phyloP scores from a whole-genome alignment of 202 grass and related monocot genomes.

The Tripidium arundinaceum region DNA sequence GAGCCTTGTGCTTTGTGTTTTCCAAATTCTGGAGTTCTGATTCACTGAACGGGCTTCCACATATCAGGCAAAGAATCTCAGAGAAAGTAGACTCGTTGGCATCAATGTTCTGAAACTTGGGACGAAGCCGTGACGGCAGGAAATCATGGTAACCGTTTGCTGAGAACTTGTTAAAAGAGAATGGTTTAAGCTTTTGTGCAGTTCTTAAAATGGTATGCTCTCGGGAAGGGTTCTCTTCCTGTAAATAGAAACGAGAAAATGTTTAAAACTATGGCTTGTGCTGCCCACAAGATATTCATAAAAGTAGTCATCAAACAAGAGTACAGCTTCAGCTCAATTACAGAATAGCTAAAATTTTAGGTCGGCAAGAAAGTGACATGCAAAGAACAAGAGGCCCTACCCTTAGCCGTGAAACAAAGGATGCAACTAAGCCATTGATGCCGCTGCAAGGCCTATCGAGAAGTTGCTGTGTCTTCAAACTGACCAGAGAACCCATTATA shows the following conservation, averaged over 20 bases:
- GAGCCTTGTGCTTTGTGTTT: slow-evolving; percentile 44
- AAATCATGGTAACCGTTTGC: slow-evolving; percentile 78
- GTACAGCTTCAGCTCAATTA: slow-evolving; percentile 2
- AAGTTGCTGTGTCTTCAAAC: slow-evolving; percentile 70
- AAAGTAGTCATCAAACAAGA: slow-evolving; percentile 7
- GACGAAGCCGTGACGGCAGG: slow-evolving; percentile 68
- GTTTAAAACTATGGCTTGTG: neutral
- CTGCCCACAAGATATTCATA: neutral
- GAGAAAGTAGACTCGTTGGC: slow-evolving; percentile 45
- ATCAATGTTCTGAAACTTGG: slow-evolving; percentile 77
- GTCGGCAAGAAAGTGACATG: neutral
- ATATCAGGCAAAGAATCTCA: slow-evolving; percentile 72
- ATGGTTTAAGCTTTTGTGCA: slow-evolving; percentile 89
- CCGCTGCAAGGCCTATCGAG: slow-evolving; percentile 54
- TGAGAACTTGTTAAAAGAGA: slow-evolving; percentile 88
- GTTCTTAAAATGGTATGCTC: slow-evolving; percentile 95
- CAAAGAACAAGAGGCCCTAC: slow-evolving; percentile 42
- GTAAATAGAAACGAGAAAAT: slow-evolving; percentile 23
- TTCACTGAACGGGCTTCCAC: slow-evolving; percentile 71
- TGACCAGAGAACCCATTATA: slow-evolving; percentile 43
- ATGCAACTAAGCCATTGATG: slow-evolving; percentile 82
- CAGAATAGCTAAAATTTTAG: neutral
- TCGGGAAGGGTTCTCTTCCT: slow-evolving; percentile 91
- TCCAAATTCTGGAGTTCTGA: slow-evolving; percentile 62
- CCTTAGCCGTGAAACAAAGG: slow-evolving; percentile 71